Evolutionary conservation across 306 rosid genomes (phyloP).

Genomic region (Trifolium dubium): DNA sequence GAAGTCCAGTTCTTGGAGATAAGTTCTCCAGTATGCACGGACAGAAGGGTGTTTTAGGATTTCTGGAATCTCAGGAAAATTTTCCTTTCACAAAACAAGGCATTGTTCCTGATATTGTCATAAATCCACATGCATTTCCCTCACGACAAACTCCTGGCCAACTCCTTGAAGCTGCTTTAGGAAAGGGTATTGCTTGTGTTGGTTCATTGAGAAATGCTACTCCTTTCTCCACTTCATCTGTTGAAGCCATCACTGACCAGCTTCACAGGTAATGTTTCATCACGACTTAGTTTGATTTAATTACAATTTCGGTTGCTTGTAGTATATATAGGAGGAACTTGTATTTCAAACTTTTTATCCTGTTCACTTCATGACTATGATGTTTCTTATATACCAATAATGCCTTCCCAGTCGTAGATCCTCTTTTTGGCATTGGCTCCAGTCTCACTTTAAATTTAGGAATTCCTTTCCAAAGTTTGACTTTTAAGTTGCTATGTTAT

Average conservation of each 20-base stretch:
- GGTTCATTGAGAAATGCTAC: conserved; percentile 73
- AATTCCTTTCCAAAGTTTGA: conserved; percentile 22
- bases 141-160: conserved; percentile 98
- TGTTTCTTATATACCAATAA: conserved; percentile 12
- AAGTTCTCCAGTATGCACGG: conserved; percentile 99
- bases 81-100: conserved; percentile 93
- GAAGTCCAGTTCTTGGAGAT: conserved; percentile 95
- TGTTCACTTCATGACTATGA: conserved; percentile 28
- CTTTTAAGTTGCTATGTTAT: conserved; percentile 1
- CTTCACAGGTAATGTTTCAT: conserved; percentile 72
- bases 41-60: conserved; percentile 96
- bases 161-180: conserved; percentile 93
- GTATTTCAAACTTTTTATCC: conserved; percentile 27
- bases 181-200: conserved; percentile 89
- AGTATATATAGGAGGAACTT: conserved; percentile 25
- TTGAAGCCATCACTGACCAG: conserved; percentile 83
- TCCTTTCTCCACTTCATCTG: conserved; percentile 84
- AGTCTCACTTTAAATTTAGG: conserved; percentile 4
- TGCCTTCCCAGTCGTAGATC: conserved; percentile 30
- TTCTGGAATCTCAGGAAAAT: conserved; percentile 89
- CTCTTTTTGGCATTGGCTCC: conserved; percentile 30
- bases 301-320: conserved; percentile 24
- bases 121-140: conserved; percentile 97
- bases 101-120: conserved; percentile 94
- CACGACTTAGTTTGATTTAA: conserved; percentile 10